Evolutionary conservation across 2,329 filamentous ascomycete genomes (phyloP), one percentile per base, ranked within the genome.

Genomic region (Trichoderma semiorbis): DNA sequence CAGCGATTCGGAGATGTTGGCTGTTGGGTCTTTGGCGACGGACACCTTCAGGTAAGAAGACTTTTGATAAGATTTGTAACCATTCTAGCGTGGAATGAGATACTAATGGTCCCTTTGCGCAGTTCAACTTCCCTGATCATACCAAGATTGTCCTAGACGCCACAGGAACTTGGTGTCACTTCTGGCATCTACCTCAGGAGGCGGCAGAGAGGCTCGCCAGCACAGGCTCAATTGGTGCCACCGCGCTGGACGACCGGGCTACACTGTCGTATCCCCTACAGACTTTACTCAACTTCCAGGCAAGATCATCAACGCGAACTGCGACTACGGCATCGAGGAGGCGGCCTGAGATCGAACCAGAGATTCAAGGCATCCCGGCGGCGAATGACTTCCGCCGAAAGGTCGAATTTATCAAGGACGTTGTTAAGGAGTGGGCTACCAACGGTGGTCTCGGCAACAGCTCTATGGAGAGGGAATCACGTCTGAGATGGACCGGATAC

Each of bases 71-170:
- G 32, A 12, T 14, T 28, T 5, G 11, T 63, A 6, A 34, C 16
- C 60, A 8, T n/a, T 26, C 10, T 28, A 0, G 34, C 28, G 6
- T 43, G 5, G 16, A 26, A 24, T 50, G 30, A 28, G 32, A 39
- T 26, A 69, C 78, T 80, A 75, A 80, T 16, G 34, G 18, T 75
- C 72, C 30, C 47, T 26, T 39, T n/a, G 16, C 65, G 16, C 71
- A 94, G 88, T 93, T 95, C 82, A 95, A 96, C 82, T 96, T 96
- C 80, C 93, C 93, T 3, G 93, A 96, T 76, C 93, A 96, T 80
- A 95, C 93, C 72, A 96, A 96, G 82, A 88, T 96, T 69, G 91
- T 95, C 14, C 83, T 96, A 30, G 93, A 93, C 72, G 84, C 91
- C 1, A 88, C 91, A 34, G 93, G 92, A n/a, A 89, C 87, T 1